Percentiles rank a stretch among this genome's conserved stretches.
Conservation (phyloP, 139 green algal species). For the Tetratostichococcus sp. region DNA sequence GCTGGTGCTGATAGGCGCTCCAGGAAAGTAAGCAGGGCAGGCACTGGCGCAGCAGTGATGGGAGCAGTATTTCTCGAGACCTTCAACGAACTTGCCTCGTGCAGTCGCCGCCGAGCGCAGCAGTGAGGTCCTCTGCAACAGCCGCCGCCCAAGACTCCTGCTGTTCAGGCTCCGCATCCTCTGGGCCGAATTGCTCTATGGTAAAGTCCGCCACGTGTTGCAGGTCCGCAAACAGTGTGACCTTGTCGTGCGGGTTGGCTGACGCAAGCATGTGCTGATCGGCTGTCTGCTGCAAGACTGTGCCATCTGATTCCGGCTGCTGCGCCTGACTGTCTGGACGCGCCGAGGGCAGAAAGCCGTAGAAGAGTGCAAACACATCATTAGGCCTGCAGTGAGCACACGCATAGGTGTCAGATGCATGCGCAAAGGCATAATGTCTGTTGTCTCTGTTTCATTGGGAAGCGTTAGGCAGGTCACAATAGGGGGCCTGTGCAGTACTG, state of each 20-base stretch:
- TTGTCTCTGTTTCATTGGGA: too few species aligned
- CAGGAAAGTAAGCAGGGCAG: too few species aligned
- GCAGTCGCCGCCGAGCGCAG: neutral
- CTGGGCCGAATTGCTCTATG: neutral
- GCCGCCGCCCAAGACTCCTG: neutral
- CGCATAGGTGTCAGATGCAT: too few species aligned
- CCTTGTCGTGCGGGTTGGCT: neutral
- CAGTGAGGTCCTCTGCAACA: neutral
- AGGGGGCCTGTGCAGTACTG: too few species aligned
- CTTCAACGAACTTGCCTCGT: too few species aligned
- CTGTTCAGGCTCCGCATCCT: neutral
- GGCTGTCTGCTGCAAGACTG: neutral
- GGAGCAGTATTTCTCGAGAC: too few species aligned
- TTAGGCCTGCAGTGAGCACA: neutral
- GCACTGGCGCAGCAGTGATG: too few species aligned
- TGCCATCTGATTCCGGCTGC: neutral
- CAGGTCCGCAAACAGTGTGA: neutral
- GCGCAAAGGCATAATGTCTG: too few species aligned
- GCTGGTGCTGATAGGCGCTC: too few species aligned
- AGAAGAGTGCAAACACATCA: neutral
- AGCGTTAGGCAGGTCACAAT: too few species aligned
- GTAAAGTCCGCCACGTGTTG: neutral
- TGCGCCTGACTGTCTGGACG: neutral
- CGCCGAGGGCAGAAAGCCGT: neutral
- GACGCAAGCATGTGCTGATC: too few species aligned